Evolutionary conservation across 164 flowering plant species (phyloP).

Genomic region (Umbilicus rupestris): DNA sequence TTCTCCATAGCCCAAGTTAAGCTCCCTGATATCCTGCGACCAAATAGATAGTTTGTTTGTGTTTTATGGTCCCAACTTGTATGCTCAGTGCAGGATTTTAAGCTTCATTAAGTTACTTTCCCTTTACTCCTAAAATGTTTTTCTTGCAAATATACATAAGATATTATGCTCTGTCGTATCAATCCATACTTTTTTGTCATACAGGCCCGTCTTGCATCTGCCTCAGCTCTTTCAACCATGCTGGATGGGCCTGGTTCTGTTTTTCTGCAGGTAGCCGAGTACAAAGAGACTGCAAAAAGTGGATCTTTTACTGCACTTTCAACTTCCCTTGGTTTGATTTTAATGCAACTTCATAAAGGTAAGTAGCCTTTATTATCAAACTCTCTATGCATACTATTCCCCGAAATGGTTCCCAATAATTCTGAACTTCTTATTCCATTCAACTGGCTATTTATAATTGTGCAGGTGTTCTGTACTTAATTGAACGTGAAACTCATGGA

Average conservation of each 20-base stretch:
- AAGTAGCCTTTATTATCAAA: background rate
- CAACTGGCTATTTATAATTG: constrained; percentile 3
- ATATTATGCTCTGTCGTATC: background rate
- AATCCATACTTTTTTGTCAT: constrained; percentile 10
- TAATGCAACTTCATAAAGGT: constrained; percentile 92
- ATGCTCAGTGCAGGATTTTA: background rate
- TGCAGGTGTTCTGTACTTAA: constrained; percentile 64
- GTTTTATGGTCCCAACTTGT: background rate
- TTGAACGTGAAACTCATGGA: constrained; percentile 56
- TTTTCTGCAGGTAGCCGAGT: constrained; percentile 83
- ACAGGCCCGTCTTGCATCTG: constrained; percentile 65
- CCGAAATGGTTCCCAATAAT: background rate
- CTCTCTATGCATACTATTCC: background rate
- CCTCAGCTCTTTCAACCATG: constrained; percentile 60
- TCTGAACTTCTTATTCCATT: background rate
- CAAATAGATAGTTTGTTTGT: background rate
- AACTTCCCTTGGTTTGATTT: constrained; percentile 73
- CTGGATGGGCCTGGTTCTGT: constrained; percentile 72
- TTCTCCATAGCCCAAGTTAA: background rate
- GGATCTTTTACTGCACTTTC: constrained; percentile 83
- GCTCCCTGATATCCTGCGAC: background rate
- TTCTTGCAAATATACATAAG: background rate
- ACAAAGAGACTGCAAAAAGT: constrained; percentile 52
- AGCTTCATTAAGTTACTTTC: background rate
- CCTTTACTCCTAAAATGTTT: background rate